phyloP scores from a whole-genome alignment of 2,329 filamentous ascomycete species.

The Aschersonia sp. region DNA sequence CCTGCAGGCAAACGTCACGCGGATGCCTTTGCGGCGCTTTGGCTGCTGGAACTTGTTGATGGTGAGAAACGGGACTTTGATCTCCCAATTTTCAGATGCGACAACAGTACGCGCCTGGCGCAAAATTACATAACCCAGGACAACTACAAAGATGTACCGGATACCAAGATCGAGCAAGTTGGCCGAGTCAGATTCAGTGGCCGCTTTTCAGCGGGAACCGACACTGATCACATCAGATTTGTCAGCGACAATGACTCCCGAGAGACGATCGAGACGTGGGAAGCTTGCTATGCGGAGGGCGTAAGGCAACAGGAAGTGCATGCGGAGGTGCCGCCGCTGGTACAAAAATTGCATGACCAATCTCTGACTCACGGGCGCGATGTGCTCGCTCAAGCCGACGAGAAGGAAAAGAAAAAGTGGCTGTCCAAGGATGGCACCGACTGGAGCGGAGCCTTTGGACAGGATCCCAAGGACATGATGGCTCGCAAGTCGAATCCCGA shows the following conservation, averaged over 20 bases:
- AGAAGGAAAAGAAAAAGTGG: constrained; percentile 65
- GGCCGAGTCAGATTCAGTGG: constrained; percentile 69
- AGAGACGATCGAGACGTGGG: constrained; percentile 91
- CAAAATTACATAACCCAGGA: constrained; percentile 86
- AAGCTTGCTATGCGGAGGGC: constrained; percentile 79
- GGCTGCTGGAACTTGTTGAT: constrained; percentile 76
- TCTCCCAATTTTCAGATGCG: constrained; percentile 80
- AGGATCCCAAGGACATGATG: constrained; percentile 48
- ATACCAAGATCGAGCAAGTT: constrained; percentile 63
- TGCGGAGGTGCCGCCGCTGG: constrained; percentile 55
- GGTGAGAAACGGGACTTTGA: constrained; percentile 65
- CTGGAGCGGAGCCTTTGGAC: constrained; percentile 75
- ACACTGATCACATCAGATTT: constrained; percentile 71
- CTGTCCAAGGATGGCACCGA: constrained; percentile 66
- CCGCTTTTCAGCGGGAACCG: constrained; percentile 79
- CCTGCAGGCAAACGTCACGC: constrained; percentile 51
- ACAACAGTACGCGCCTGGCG: constrained; percentile 58
- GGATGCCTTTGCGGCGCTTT: constrained; percentile 66
- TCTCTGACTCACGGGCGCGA: constrained; percentile 70
- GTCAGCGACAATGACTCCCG: constrained; percentile 76
- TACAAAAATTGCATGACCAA: constrained; percentile 66
- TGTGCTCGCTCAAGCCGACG: constrained; percentile 56
- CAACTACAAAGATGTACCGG: constrained; percentile 55
- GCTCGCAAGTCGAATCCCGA: constrained; percentile 14
- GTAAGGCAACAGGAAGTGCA: constrained; percentile 58